phyloP scores from a whole-genome alignment of 441 rosid genomes.

The Sinapis alba region DNA sequence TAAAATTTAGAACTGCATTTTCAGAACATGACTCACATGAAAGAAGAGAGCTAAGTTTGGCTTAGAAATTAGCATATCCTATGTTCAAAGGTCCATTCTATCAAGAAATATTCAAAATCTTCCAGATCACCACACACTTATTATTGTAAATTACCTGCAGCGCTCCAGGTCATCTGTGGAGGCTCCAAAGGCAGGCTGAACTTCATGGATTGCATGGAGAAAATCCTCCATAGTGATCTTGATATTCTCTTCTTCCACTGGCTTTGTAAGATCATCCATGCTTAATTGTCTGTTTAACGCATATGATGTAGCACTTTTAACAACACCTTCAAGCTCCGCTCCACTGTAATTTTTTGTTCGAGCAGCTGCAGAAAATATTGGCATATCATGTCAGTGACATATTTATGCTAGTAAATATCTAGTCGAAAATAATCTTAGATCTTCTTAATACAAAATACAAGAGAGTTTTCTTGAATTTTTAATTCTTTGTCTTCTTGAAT shows the following conservation, averaged over 20 bases:
- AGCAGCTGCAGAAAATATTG: conserved; percentile 70
- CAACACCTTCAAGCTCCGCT: conserved; percentile 99
- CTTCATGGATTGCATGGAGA: conserved; percentile 76
- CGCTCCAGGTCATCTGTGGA: conserved; percentile 96
- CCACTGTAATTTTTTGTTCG: conserved; percentile 98
- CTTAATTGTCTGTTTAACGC: conserved; percentile 95
- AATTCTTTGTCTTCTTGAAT: too few species aligned
- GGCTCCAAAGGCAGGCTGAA: conserved; percentile 96
- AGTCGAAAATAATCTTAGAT: neutral
- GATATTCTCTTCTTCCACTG: conserved; percentile 95
- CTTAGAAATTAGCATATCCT: neutral
- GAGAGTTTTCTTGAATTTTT: neutral
- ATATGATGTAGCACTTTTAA: conserved; percentile 96
- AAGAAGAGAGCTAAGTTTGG: neutral
- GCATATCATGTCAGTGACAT: conserved; percentile 1
- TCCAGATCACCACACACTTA: conserved; percentile 4
- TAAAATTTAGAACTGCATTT: neutral
- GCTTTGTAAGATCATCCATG: conserved; percentile 97
- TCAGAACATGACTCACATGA: conserved; percentile 4
- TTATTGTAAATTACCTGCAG: conserved; percentile 64
- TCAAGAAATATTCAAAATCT: conserved; percentile 5
- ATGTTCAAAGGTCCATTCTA: neutral
- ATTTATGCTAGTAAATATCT: conserved; percentile 3
- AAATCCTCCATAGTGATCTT: conserved; percentile 97
- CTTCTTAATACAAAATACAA: conserved; percentile 9